Base-by-base conservation (phyloP, 805 yeast species). In the Cyberlindnera lachancei region DNA sequence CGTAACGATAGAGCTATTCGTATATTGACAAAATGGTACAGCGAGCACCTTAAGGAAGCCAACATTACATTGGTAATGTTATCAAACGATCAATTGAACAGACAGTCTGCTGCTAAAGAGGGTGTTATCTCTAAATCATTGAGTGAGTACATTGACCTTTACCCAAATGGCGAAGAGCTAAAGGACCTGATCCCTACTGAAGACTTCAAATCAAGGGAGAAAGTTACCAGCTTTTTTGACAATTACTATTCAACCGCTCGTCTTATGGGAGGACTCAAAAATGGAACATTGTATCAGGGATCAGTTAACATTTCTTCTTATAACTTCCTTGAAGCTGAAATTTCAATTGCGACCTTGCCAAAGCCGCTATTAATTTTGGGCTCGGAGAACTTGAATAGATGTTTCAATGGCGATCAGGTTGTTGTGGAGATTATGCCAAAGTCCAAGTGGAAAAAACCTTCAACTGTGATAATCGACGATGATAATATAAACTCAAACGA, bases 1-100 rank as follows among this genome's bases (percentile, higher is more conserved):
- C 70, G 90, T 53, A 90, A 90, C 50, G 97, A 90, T 56, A 64
- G 96, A 43, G 86, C 96, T 18, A 87, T 92, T 29, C 70, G 96
- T 54, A 68, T 66, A 36, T 73, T 82, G 15, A 77, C 83, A 17
- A 52, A 67, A 25, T 92, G 87, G 82, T 92, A 76, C 55, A 57
- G 69, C 15, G 45, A 58, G 11, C 99, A 92, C 61, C 59, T 92
- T 34, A 44, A 55, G 52, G 38, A 44, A 2, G 36, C 48, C 2
- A 26, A 22, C 2, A 68, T 82, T 31, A 63, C 62, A 15, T 56
- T 73, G 4, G 61, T 80, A 1, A 60, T 82, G 33, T 61, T 92
- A 15, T 75, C 95, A n/a, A 81, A 88, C 49, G 97, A 90, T 53
- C 66, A 66, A 23, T 72, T 69, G 25, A 86, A 83, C 55, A 61